Evolutionary conservation across 257 asterid genomes (phyloP).

Genomic region (Ophiorrhiza pumila): DNA sequence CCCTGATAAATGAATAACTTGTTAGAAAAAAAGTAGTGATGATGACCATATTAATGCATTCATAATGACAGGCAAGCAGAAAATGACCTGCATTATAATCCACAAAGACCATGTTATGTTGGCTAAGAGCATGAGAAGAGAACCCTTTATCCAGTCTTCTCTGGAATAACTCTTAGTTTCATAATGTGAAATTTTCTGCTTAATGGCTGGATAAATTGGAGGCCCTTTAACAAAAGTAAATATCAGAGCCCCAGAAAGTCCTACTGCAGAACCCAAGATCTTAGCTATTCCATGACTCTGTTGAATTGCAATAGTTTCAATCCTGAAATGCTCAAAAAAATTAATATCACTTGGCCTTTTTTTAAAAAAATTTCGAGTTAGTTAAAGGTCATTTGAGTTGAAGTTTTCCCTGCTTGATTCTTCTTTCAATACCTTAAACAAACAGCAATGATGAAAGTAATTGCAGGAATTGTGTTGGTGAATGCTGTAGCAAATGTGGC

Average conservation of each 20-base stretch:
- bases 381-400: not conserved
- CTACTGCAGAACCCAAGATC: slow-evolving; percentile 39
- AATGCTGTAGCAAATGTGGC: slow-evolving; percentile 70
- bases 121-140: slow-evolving; percentile 53
- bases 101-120: slow-evolving; percentile 53
- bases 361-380: not conserved
- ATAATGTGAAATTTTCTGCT: slow-evolving; percentile 1
- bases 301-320: slow-evolving; percentile 46
- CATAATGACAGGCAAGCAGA: not conserved
- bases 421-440: slow-evolving; percentile 31
- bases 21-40: no score
- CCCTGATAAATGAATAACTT: slow-evolving; percentile 22
- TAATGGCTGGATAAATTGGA: slow-evolving; percentile 21
- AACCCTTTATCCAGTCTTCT: slow-evolving; percentile 51
- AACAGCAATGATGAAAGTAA: slow-evolving; percentile 49
- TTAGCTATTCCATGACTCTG: slow-evolving; percentile 39
- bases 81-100: slow-evolving; percentile 55
- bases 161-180: slow-evolving; percentile 13
- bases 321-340: slow-evolving; percentile 28
- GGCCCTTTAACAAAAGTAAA: slow-evolving; percentile 67
- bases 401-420: not conserved
- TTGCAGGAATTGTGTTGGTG: slow-evolving; percentile 51
- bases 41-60: no score
- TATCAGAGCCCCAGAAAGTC: slow-evolving; percentile 55
- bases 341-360: not conserved